Evolutionary conservation across 2,329 filamentous ascomycete species (phyloP), one percentile per base, ranked within the genome.

Genomic region (Sporothrix luriei): DNA sequence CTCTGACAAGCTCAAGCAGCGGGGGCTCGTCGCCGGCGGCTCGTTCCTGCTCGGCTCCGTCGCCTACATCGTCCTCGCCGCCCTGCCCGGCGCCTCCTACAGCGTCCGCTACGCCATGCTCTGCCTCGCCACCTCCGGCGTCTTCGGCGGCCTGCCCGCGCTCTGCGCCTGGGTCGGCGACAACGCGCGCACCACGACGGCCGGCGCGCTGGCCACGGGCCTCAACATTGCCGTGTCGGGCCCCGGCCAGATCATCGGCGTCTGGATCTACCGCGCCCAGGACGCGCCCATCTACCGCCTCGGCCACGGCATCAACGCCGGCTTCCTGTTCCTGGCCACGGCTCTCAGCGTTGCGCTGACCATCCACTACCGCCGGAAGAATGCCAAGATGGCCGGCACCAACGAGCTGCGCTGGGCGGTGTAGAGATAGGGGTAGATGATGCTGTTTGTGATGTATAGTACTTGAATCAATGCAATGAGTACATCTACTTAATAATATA

Each of bases 231-330:
- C 82, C 0, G 81, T 85, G 70, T 85, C 85, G 0, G 84, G 84
- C 0, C 84, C 84, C 0, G 85, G 86, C 1, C 85, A 88, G 73
- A 87, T 87, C 59, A 81, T 83, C 0, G 85, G 84, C 0, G 85
- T 87, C 0, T 88, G 85, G 85, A 87, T 87, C 68, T 88, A 87
- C 75, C 86, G 85, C 71, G 79, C 82, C 2, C 75, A 83, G 48
- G 84, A 88, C 43, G 77, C 78, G 54, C 78, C 71, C 21, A 85
- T 85, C 0, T 88, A 87, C 76, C 84, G 85, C 0, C 87, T 85
- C 0, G 86, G 85, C 0, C 85, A 88, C 75, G 86, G 83, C 81
- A 81, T 80, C 14, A 86, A 86, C 76, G 83, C 83, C 11, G 84
- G 77, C 19, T 73, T 86, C 70, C 74, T 86, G 21, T 79, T 86